These are phyloP conservation scores for Panus rudis DNA, from an alignment of 768 basidiomycete genomes.

Conservation along the genomic window DNA sequence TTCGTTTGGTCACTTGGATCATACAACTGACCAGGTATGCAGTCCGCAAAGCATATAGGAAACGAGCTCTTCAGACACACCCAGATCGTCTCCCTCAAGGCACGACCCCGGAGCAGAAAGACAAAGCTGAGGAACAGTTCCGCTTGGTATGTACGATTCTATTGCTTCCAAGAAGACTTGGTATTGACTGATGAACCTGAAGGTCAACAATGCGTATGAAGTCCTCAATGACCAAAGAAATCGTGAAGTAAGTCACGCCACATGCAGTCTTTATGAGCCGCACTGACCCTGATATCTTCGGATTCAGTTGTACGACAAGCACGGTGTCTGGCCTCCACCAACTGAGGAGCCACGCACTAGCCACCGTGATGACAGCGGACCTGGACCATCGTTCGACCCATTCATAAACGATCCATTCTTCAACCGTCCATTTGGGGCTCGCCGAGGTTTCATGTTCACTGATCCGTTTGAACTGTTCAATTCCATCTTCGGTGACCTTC, in stretches of 20 bases:
- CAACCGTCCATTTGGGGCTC: constrained; percentile 23
- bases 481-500: constrained; percentile 54
- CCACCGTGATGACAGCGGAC: constrained; percentile 4
- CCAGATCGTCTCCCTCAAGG: constrained; percentile 58
- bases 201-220: constrained; percentile 79
- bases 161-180: neutral
- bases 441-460: constrained; percentile 42
- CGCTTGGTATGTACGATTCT: constrained; percentile 29
- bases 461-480: constrained; percentile 75
- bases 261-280: neutral
- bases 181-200: neutral
- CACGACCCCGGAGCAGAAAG: constrained; percentile 54
- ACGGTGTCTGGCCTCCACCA: constrained; percentile 73
- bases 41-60: constrained; percentile 80
- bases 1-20: constrained; percentile 1
- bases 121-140: constrained; percentile 52
- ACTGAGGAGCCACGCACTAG: constrained; percentile 6
- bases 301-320: constrained; percentile 54
- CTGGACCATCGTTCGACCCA: constrained; percentile 17
- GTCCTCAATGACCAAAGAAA: constrained; percentile 57
- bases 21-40: constrained; percentile 1
- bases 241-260: constrained; percentile 39
- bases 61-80: constrained; percentile 64
- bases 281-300: constrained; percentile 5
- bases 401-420: constrained; percentile 40